phyloP scores from a whole-genome alignment of 2,329 filamentous ascomycete genomes.

The Diaporthe humulicola region DNA sequence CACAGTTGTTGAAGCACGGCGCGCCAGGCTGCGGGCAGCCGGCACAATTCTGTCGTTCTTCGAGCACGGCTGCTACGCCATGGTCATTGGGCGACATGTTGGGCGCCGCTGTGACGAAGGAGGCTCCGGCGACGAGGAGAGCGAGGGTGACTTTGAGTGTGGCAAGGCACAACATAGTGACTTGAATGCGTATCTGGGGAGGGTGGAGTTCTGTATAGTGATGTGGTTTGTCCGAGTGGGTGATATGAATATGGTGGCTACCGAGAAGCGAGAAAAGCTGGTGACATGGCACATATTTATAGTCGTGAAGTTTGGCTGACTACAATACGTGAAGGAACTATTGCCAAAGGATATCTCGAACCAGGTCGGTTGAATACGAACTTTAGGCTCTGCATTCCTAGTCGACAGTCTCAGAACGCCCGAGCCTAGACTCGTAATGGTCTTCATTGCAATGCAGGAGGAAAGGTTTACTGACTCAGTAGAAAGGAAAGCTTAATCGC shows the following conservation, averaged over 20 bases:
- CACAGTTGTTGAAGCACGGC: background rate
- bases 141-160: background rate
- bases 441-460: background rate
- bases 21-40: background rate
- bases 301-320: background rate
- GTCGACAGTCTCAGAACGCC: background rate
- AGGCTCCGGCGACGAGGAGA: background rate
- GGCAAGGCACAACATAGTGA: background rate
- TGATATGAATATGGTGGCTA: background rate
- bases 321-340: background rate
- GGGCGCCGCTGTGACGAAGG: background rate
- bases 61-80: background rate
- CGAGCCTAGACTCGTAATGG: background rate
- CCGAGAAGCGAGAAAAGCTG: background rate
- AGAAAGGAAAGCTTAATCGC: background rate
- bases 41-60: background rate
- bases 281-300: background rate
- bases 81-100: constrained; percentile 3
- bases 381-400: background rate
- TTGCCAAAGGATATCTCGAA: no score
- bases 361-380: background rate
- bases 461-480: background rate
- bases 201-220: background rate
- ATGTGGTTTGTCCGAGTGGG: background rate
- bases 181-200: background rate